Percentiles rank a stretch among this genome's conserved stretches.
phyloP scores from a whole-genome alignment of 1,139 yeast genomes.

The Hemisphaericaspora subhashii region DNA sequence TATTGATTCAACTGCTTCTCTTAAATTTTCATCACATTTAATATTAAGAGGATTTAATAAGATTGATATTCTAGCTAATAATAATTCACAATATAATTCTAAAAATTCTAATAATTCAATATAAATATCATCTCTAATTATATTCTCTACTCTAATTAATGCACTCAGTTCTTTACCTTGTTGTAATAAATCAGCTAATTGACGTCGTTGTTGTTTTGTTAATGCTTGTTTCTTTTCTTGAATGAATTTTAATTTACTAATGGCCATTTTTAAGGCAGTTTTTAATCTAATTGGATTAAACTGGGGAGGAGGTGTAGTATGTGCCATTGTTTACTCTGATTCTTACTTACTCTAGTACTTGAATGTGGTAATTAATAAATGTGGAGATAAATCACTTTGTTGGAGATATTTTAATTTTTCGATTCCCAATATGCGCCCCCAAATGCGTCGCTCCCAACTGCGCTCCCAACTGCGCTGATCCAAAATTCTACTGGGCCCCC shows the following conservation, averaged over 20 bases:
- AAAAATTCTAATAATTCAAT: slow-evolving; percentile 78
- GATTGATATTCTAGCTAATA: slow-evolving; percentile 71
- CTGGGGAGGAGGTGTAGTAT: slow-evolving; percentile 26
- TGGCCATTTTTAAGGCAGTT: slow-evolving; percentile 76
- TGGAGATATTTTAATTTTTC: not conserved
- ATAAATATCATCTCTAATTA: slow-evolving; percentile 81
- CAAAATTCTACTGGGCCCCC: too few species aligned
- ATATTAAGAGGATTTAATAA: slow-evolving; percentile 45
- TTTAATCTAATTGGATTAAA: slow-evolving; percentile 52
- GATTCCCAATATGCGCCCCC: too few species aligned
- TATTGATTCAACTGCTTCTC: slow-evolving; percentile 73
- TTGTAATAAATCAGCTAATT: slow-evolving; percentile 68
- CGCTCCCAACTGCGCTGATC: too few species aligned
- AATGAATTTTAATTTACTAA: slow-evolving; percentile 72
- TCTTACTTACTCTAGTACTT: not conserved
- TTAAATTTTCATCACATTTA: slow-evolving; percentile 62
- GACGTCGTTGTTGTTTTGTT: slow-evolving; percentile 77
- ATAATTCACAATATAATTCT: slow-evolving; percentile 80
- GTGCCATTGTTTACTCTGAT: slow-evolving; percentile 4
- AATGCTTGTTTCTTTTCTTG: slow-evolving; percentile 83
- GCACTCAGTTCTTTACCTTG: slow-evolving; percentile 84
- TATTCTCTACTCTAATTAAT: slow-evolving; percentile 78
- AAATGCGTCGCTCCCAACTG: too few species aligned
- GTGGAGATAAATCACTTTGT: not conserved
- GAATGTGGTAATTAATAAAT: not conserved